Evolutionary conservation across 2,329 filamentous ascomycete genomes (phyloP), one percentile per base, ranked within the genome.

Genomic region (Aspergillus fumigatiaffinis): DNA sequence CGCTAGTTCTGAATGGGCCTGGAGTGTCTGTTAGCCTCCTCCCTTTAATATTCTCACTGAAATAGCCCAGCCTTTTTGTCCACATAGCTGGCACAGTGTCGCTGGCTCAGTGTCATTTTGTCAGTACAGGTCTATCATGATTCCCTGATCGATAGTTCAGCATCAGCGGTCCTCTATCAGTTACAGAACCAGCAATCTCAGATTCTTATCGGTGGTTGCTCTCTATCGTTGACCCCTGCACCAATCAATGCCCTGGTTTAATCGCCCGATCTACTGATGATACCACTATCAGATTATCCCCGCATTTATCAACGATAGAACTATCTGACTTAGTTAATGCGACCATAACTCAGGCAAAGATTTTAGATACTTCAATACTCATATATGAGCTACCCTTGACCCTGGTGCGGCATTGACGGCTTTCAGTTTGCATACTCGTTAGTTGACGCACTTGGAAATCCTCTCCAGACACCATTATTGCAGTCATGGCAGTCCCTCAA

Each of bases 401-500:
- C 12, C 32, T n/a, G 32, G 5, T n/a, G 5, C 32, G 14, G 32
- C 32, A 38, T 38, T 38, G 5, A 3, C 5, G 6, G 14, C 32
- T 38, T 7, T 38, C 32, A 17, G 5, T 7, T 35, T 38, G 14
- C 14, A n/a, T 38, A 38, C 14, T 17, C 5, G 14, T 38, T 38
- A 38, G 14, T 38, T 38, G 32, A 25, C 44, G 21, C 26, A 23
- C 12, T 17, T 26, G 20, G 12, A 17, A 54, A 50, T 3, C n/a
- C 14, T 20, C 20, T 28, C 4, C 26, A 28, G 23, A 38, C 23
- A 50, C 49, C 26, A 20, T 6, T 17, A 20, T 42, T 10, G 20
- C n/a, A 35, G 52, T 55, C 25, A 65, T 66, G 62, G 44, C 57
- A 20, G 61, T 64, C n/a, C 62, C 68, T 29, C 54, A 61, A 21